These are phyloP conservation scores for Jackrogersella minutella DNA, from an alignment of 495 filamentous ascomycete species.

Conservation along the genomic window DNA sequence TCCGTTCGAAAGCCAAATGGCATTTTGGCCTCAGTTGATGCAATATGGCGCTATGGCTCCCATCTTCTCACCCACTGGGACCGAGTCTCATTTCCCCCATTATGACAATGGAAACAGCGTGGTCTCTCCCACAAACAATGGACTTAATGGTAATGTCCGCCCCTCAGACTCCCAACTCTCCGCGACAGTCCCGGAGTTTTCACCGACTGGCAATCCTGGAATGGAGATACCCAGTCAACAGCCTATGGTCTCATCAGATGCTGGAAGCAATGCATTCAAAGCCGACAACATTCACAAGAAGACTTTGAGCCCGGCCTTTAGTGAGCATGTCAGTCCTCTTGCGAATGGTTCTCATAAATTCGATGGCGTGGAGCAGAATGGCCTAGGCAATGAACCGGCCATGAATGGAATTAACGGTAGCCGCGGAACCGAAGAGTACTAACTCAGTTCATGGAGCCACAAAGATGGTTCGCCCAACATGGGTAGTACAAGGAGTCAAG, in stretches of 20 bases:
- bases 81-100: constrained; percentile 36
- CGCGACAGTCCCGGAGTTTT: constrained; percentile 78
- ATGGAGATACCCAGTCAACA: constrained; percentile 15
- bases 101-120: constrained; percentile 49
- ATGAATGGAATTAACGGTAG: constrained; percentile 26
- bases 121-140: constrained; percentile 51
- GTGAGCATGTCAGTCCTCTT: constrained; percentile 12
- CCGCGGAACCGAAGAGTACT: constrained; percentile 16
- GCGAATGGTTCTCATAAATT: constrained; percentile 22
- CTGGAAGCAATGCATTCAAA: constrained; percentile 6
- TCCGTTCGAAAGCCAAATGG: constrained; percentile 28
- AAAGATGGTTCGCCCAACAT: neutral
- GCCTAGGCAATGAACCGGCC: neutral
- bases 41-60: constrained; percentile 42
- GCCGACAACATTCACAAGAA: constrained; percentile 17
- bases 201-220: constrained; percentile 53
- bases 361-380: neutral
- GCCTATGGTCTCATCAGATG: neutral
- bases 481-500: no score
- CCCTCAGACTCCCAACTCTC: constrained; percentile 68
- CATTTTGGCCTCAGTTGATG: constrained; percentile 35
- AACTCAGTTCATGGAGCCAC: constrained; percentile 1
- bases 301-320: neutral
- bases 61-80: constrained; percentile 47
- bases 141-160: constrained; percentile 51